Base-by-base conservation (phyloP, 179 eudicot genomes). In the Silene coronaria region DNA sequence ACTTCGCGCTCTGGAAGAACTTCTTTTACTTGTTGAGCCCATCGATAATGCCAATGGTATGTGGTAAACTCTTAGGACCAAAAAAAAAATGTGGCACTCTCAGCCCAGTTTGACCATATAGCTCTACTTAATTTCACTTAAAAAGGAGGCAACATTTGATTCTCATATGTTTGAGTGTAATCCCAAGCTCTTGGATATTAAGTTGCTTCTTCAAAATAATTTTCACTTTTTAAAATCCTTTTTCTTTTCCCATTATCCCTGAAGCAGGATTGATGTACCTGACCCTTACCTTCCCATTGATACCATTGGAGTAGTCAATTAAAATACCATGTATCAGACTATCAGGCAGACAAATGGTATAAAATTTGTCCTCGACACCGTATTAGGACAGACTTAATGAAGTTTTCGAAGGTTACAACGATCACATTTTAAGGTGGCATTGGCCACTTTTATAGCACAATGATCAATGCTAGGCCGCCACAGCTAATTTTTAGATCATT, bases 21-120 rank as follows among this genome's bases (percentile, higher is more conserved):
- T 94, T 72, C 81, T 90, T 84, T 63, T 85, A 71, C 97, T 94
- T 60, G 98, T 94, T 72, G 97, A 94, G 87, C 92, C 94, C 62
- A 87, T 94, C 60, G 96, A 94, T 83, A 94, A 94, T 77, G 97
- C 98, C 80, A 94, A 88, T 77, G 97, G 98, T 94, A 83, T 32
- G 88, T 3, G 30, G 71, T 77, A 36, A 26, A 9, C 36, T 46
- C 73, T 38, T 38, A 38, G 45, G 45, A 8, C 45, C 45, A 38
- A 38, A 38, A 38, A 38, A 38, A 38, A 8, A 38, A 38, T 16
- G 57, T 51, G 57, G 57, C 57, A 14, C 57, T 11, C 57, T 51
- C 57, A 14, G n/a, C 57, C 19, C 19, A 51, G 4, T 71, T 19
- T 6, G 60, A 46, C 22, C 27, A 70, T 48, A 24, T 48, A 24